Evolutionary conservation across 2,329 filamentous ascomycete species (phyloP), one percentile per base, ranked within the genome.

Genomic region (Polytolypa hystricis): DNA sequence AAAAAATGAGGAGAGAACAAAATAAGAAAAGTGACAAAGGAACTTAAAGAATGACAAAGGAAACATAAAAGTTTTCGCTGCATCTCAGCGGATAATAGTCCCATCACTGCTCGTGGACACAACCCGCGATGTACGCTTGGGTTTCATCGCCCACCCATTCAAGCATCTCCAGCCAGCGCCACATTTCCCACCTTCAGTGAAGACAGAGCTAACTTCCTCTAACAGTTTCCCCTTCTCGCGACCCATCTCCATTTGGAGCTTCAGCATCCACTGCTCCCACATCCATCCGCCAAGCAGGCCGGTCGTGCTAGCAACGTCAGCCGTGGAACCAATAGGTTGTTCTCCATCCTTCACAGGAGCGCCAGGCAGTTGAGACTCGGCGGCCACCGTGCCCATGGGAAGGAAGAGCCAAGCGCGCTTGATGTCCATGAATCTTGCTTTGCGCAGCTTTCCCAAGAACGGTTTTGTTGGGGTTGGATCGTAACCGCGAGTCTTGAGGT

Each of bases 221-320:
- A 77, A 51, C 36, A 73, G 56, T 40, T 60, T 65, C 31, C 61
- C 57, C 39, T 69, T 65, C 21, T 68, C 66, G 54, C 84, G 79
- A 17, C 83, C 81, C 53, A 84, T 91, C 66, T 95, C 87, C 63
- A 80, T 74, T 64, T 91, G 83, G 51, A 89, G 73, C 53, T 85
- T 84, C 47, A 95, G 65, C 58, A 96, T 73, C 91, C 91, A 98
- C 57, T 84, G 82, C 71, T 98, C 91, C 89, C 87, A 98, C 56
- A 79, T 79, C 79, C 86, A 91, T 17, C 81, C 79, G 4, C 85
- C 91, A 1, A 89, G 76, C 27, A 96, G 64, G 14, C 87, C 87
- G 9, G 83, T 81, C 46, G 94, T 68, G 48, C 74, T 77, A 2
- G 84, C 83, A 10, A 79, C 74, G 53, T 78, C 74, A 33, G 78